Evolutionary conservation across 1,284 basidiomycete species (phyloP).

Genomic region (Leucoagaricus sp.): DNA sequence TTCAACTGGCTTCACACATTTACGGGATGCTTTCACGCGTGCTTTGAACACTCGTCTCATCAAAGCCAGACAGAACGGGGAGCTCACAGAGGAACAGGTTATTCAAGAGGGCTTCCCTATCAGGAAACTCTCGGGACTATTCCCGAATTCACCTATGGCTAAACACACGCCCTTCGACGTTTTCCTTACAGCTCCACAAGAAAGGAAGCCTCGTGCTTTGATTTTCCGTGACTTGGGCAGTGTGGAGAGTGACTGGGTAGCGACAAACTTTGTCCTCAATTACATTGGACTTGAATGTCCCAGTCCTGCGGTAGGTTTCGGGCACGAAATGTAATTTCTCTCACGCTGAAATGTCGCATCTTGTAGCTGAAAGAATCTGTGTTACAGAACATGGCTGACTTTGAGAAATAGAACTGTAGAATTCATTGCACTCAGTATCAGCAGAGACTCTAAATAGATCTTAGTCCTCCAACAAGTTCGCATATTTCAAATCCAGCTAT

Average conservation of each 20-base stretch:
- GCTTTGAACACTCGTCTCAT: constrained; percentile 70
- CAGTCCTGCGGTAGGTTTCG: constrained; percentile 66
- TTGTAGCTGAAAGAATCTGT: constrained; percentile 47
- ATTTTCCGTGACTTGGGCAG: constrained; percentile 74
- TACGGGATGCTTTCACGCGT: constrained; percentile 85
- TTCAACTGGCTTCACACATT: constrained; percentile 77
- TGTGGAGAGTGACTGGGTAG: constrained; percentile 73
- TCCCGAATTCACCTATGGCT: constrained; percentile 65
- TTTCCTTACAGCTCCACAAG: constrained; percentile 57
- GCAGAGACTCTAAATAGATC: background rate
- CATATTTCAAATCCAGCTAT: too few species aligned
- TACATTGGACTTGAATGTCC: constrained; percentile 73
- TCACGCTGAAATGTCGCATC: constrained; percentile 1
- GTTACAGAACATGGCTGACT: constrained; percentile 28
- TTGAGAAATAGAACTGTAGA: constrained; percentile 27
- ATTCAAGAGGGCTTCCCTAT: constrained; percentile 60
- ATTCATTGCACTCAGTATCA: background rate
- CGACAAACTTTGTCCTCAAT: constrained; percentile 68
- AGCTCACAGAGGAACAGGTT: constrained; percentile 59
- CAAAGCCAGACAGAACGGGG: constrained; percentile 50
- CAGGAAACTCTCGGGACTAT: constrained; percentile 72
- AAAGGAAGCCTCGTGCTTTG: constrained; percentile 51
- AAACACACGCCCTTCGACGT: constrained; percentile 73
- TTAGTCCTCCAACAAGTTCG: background rate
- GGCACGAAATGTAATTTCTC: background rate